Evolutionary conservation across 768 basidiomycete species (phyloP).

Genomic region (Leucocoprinus sp.): DNA sequence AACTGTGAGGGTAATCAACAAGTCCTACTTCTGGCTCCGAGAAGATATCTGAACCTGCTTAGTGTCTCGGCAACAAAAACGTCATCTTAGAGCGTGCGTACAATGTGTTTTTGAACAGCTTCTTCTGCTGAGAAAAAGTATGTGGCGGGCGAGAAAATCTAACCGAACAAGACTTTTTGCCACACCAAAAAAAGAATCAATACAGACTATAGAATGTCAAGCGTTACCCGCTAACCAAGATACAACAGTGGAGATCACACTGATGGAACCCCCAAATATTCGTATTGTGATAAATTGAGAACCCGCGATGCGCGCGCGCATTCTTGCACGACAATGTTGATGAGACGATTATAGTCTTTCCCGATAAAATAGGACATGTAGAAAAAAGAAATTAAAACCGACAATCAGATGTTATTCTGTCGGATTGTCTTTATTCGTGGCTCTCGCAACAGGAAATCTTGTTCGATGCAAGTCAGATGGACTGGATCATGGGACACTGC

Average conservation of each 20-base stretch:
- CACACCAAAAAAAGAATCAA: background rate
- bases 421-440: too few species aligned
- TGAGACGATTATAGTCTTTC: background rate
- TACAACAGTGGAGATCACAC: slow-evolving; percentile 7
- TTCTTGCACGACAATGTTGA: background rate
- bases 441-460: too few species aligned
- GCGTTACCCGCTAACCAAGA: slow-evolving; percentile 1
- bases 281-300: background rate
- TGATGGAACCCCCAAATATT: slow-evolving; percentile 3
- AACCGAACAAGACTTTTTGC: background rate
- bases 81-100: background rate
- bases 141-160: background rate
- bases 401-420: too few species aligned
- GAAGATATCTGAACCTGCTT: background rate
- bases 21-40: background rate
- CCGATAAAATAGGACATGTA: background rate
- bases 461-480: too few species aligned
- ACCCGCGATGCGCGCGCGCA: background rate
- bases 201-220: background rate
- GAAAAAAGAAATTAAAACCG: too few species aligned
- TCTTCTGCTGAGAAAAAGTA: background rate
- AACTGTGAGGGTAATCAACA: background rate
- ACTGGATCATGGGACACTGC: background rate
- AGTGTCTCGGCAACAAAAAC: slow-evolving; percentile 1
- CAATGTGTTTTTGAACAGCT: background rate